phyloP scores from a whole-genome alignment of 176 grass and related monocot species.

The Musa schizocarpa region DNA sequence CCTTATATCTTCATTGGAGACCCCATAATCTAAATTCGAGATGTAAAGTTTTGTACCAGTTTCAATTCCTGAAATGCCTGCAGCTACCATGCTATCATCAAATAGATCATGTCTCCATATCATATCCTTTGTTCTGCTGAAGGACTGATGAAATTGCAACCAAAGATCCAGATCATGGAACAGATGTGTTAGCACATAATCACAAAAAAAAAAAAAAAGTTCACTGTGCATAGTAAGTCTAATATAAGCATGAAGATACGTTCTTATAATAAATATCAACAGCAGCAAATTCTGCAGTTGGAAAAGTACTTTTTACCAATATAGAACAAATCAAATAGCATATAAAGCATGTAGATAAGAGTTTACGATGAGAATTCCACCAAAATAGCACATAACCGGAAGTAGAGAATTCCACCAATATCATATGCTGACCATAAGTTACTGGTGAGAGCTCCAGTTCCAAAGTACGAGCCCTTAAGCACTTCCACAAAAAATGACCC shows the following conservation, averaged over 20 bases:
- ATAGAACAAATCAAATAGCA: not conserved
- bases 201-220: slow-evolving; percentile 12
- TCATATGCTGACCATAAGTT: slow-evolving; percentile 31
- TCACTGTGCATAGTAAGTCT: slow-evolving; percentile 28
- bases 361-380: slow-evolving; percentile 19
- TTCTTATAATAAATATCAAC: slow-evolving; percentile 3
- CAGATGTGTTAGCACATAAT: slow-evolving; percentile 45
- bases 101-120: slow-evolving; percentile 74
- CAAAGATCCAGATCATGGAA: slow-evolving; percentile 39
- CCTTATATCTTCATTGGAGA: slow-evolving; percentile 91
- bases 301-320: not conserved
- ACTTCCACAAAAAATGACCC: slow-evolving; percentile 17
- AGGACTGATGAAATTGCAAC: slow-evolving; percentile 84
- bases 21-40: slow-evolving; percentile 92
- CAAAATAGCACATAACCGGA: slow-evolving; percentile 33
- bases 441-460: slow-evolving; percentile 32
- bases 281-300: slow-evolving; percentile 15
- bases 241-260: slow-evolving; percentile 33
- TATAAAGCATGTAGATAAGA: not conserved
- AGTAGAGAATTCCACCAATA: slow-evolving; percentile 52
- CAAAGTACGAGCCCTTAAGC: slow-evolving; percentile 24
- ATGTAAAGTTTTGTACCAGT: slow-evolving; percentile 86
- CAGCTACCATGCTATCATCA: slow-evolving; percentile 66
- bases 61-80: slow-evolving; percentile 65
- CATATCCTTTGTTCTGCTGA: slow-evolving; percentile 78